phyloP scores from a whole-genome alignment of 805 yeast genomes.

The Lipomyces kockii region DNA sequence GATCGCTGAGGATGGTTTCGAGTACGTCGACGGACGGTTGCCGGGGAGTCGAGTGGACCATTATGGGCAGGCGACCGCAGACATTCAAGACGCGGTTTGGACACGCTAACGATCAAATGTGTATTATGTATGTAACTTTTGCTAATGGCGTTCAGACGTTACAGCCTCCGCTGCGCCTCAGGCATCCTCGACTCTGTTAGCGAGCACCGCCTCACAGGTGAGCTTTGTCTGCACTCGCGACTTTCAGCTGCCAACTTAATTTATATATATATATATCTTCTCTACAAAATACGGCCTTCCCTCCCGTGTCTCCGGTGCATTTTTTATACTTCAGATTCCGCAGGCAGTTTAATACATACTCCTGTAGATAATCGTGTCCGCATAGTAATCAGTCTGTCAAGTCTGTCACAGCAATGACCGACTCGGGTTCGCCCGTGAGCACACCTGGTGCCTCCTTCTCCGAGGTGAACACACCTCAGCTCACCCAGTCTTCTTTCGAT shows the following conservation, averaged over 20 bases:
- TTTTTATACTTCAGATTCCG: not conserved
- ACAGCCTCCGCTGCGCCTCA: not conserved
- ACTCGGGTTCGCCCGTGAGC: slow-evolving; percentile 8
- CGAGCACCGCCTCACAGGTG: not conserved
- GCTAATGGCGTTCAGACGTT: no score
- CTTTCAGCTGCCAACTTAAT: not conserved
- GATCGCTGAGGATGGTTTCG: slow-evolving; percentile 14
- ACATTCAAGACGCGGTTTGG: no score
- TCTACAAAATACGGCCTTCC: not conserved
- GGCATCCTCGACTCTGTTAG: not conserved
- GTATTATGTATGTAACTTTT: no score
- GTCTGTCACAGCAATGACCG: slow-evolving; percentile 10
- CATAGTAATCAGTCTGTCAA: not conserved
- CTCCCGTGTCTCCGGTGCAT: not conserved
- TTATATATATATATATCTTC: no score
- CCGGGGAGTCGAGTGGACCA: not conserved
- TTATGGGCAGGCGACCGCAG: not conserved
- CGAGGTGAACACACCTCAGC: not conserved
- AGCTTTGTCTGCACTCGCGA: not conserved
- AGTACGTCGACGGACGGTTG: not conserved
- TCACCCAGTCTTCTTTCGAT: slow-evolving; percentile 13
- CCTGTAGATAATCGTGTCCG: not conserved
- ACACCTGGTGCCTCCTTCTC: not conserved
- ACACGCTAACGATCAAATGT: no score
- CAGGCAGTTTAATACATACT: not conserved